phyloP scores from a whole-genome alignment of 306 rosid species.

The Leucaena leucocephala region DNA sequence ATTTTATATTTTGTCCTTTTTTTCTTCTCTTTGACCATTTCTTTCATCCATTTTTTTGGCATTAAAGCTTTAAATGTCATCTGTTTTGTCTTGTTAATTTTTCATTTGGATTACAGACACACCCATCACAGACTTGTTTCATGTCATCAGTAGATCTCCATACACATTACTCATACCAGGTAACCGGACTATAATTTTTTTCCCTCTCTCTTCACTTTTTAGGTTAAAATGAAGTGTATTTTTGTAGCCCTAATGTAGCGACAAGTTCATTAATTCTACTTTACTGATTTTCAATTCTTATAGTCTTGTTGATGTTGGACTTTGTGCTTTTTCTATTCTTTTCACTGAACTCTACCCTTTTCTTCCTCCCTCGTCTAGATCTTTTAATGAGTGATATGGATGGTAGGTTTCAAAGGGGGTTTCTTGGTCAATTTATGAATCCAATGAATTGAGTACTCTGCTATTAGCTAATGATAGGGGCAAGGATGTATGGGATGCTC shows the following conservation, averaged over 20 bases:
- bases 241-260: not conserved
- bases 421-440: slow-evolving; percentile 12
- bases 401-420: not conserved
- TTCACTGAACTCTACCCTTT: not conserved
- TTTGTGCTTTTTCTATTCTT: not conserved
- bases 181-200: slow-evolving; percentile 38
- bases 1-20: not conserved
- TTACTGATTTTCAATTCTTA: not conserved
- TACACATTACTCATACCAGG: slow-evolving; percentile 99
- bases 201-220: slow-evolving; percentile 1
- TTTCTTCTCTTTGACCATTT: not conserved
- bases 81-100: slow-evolving; percentile 28
- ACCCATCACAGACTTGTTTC: slow-evolving; percentile 98
- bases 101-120: slow-evolving; percentile 69
- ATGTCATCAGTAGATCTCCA: slow-evolving; percentile 99
- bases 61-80: slow-evolving; percentile 27
- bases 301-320: not conserved
- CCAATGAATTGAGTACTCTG: slow-evolving; percentile 18
- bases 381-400: not conserved
- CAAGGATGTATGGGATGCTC: not conserved
- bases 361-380: not conserved
- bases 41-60: slow-evolving; percentile 7
- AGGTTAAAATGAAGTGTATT: not conserved
- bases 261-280: not conserved
- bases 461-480: not conserved